A percentile compares a stretch with the other conserved stretches of the same genome.
Conservation (phyloP, 345 rosid species). For the Brassica carinata region DNA sequence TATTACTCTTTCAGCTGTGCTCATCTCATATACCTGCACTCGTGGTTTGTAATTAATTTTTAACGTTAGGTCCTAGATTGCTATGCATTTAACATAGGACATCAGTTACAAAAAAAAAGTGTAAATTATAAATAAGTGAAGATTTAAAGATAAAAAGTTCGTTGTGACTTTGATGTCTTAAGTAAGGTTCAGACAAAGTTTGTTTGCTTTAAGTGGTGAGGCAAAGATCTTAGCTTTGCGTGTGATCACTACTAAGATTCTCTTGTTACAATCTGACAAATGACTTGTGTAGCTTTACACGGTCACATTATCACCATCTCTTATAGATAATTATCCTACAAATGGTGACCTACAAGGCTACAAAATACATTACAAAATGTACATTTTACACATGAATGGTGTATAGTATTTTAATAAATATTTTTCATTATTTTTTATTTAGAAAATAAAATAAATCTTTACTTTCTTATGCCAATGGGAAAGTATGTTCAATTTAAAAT, state of each 20-base stretch:
- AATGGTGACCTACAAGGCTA: neutral
- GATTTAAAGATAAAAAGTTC: constrained; percentile 30
- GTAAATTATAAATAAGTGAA: constrained; percentile 12
- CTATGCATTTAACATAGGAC: constrained; percentile 9
- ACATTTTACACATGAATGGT: constrained; percentile 8
- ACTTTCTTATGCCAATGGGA: neutral
- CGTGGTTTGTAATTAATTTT: neutral
- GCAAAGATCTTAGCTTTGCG: constrained; percentile 40
- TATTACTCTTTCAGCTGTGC: neutral
- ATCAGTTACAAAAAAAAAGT: neutral
- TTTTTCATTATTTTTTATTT: neutral
- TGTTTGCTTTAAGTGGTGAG: constrained; percentile 35
- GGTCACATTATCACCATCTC: constrained; percentile 17
- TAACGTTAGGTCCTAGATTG: neutral
- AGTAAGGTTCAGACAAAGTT: constrained; percentile 33
- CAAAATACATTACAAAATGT: neutral
- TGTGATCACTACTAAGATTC: constrained; percentile 42
- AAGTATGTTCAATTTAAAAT: neutral
- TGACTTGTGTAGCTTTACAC: constrained; percentile 31
- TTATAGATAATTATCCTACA: constrained; percentile 28
- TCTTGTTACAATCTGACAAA: constrained; percentile 36
- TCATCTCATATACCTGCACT: neutral
- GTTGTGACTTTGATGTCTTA: constrained; percentile 34
- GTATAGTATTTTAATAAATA: neutral
- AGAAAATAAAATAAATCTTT: neutral